phyloP scores from a whole-genome alignment of 75 land plant genomes.

The Picea glauca region DNA sequence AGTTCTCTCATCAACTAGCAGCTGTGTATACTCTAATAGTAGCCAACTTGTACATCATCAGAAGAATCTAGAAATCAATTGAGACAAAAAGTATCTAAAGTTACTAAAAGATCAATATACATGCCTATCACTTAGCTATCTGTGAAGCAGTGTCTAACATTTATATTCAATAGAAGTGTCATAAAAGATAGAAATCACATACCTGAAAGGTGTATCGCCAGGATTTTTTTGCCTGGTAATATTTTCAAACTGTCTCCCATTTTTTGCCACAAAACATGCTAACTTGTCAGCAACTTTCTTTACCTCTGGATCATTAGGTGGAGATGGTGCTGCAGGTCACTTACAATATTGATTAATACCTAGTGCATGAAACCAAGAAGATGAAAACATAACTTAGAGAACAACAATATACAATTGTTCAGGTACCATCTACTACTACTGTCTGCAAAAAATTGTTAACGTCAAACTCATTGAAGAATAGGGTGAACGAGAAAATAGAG shows the following conservation, averaged over 20 bases:
- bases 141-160: background rate
- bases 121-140: no score
- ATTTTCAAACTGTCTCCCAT: constrained; percentile 96
- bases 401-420: background rate
- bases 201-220: constrained; percentile 95
- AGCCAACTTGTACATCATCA: no score
- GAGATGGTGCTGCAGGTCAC: constrained; percentile 86
- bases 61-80: no score
- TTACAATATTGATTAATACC: constrained; percentile 91
- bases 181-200: constrained; percentile 19
- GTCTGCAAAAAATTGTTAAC: no score
- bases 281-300: constrained; percentile 96
- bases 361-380: constrained; percentile 58
- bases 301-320: constrained; percentile 83
- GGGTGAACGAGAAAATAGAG: no score
- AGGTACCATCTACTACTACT: background rate
- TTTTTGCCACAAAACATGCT: constrained; percentile 97
- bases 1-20: no score
- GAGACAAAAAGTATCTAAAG: no score
- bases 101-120: no score
- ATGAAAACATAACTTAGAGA: constrained; percentile 31
- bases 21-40: no score
- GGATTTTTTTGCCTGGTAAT: constrained; percentile 93
- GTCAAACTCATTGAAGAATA: no score
- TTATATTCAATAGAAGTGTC: background rate